These are phyloP conservation scores for Murraya paniculata DNA, from an alignment of 345 rosid species.

Conservation along the genomic window DNA sequence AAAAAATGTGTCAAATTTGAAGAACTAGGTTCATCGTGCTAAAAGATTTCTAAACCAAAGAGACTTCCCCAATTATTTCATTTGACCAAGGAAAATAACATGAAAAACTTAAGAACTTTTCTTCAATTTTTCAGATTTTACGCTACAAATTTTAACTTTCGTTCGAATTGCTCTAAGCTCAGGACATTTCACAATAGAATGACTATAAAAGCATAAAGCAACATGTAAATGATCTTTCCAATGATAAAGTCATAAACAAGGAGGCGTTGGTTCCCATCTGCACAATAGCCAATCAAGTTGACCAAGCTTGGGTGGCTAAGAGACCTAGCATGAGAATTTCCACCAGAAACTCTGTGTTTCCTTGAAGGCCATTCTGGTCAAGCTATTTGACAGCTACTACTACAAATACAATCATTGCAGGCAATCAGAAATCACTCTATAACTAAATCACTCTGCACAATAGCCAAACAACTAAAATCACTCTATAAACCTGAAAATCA, in stretches of 20 bases:
- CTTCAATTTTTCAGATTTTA: no score
- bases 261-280: conserved; percentile 93
- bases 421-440: neutral
- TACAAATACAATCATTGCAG: conserved; percentile 30
- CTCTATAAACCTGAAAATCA: no score
- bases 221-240: conserved; percentile 97
- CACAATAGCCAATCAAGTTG: conserved; percentile 94
- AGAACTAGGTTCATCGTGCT: neutral
- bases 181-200: no score
- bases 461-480: no score
- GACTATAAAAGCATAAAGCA: conserved; percentile 18
- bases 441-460: no score
- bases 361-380: conserved; percentile 89
- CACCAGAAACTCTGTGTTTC: conserved; percentile 95
- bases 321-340: conserved; percentile 98
- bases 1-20: neutral
- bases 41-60: neutral
- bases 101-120: no score
- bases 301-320: conserved; percentile 85
- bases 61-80: neutral
- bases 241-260: conserved; percentile 90
- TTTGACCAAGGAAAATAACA: neutral
- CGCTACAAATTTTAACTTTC: no score
- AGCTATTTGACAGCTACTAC: conserved; percentile 93
- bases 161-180: no score